A percentile compares a stretch with the other conserved stretches of the same genome.
Evolutionary conservation across 768 basidiomycete genomes (phyloP).

Genomic region (Ramaria rubella): DNA sequence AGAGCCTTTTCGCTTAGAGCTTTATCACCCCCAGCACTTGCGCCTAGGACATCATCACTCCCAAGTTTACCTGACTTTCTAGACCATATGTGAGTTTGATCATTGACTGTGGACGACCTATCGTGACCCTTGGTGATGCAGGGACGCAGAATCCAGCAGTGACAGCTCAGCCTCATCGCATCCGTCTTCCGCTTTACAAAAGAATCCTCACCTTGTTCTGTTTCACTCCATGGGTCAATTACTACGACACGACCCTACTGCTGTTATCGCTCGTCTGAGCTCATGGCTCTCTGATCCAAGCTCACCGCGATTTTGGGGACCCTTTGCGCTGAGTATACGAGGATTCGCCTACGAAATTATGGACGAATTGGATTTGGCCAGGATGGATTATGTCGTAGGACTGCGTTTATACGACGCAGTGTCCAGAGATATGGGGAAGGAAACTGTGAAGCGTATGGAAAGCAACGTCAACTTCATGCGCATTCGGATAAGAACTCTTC

Average conservation of each 20-base stretch:
- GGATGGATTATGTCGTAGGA: conserved; percentile 13
- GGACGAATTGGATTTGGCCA: conserved; percentile 12
- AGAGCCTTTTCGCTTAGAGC: no score
- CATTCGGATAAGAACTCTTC: conserved; percentile 11
- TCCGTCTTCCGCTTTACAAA: neutral
- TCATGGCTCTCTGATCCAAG: conserved; percentile 9
- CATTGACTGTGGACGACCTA: neutral
- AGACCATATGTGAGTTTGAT: neutral
- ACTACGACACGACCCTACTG: conserved; percentile 10
- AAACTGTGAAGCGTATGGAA: conserved; percentile 12
- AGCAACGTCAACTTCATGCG: conserved; percentile 14
- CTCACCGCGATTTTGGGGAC: conserved; percentile 12
- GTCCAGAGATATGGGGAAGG: conserved; percentile 7
- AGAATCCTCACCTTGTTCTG: conserved; percentile 9
- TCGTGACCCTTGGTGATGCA: neutral
- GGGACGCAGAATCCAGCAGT: conserved; percentile 1
- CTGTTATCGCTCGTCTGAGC: conserved; percentile 11
- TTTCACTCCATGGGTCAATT: conserved; percentile 10
- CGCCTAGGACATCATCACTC: no score
- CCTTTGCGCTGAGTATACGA: conserved; percentile 14
- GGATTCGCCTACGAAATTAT: conserved; percentile 14
- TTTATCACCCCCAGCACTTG: no score
- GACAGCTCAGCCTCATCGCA: neutral
- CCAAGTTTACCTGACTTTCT: neutral
- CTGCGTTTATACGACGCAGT: conserved; percentile 9